These are phyloP conservation scores for Eragrostis curvula DNA, from an alignment of 176 grass and related monocot species.

Conservation along the genomic window DNA sequence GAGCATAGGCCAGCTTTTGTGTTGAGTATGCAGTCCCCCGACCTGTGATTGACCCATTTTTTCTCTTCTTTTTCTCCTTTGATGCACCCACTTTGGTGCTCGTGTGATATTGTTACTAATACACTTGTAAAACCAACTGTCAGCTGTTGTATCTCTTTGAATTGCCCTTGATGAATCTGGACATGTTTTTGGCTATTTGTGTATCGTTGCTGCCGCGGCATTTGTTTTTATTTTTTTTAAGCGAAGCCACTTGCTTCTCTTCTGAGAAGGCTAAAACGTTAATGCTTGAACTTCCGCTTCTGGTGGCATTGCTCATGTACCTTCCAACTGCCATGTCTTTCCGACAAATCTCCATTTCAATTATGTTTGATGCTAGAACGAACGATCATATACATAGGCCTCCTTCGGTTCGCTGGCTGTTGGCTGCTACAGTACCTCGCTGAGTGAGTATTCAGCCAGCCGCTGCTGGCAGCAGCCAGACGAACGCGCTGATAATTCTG, in stretches of 20 bases:
- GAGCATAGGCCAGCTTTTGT: conserved; percentile 35
- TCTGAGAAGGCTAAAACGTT: too few relatives aligned
- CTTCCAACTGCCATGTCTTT: background rate
- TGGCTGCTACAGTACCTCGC: too few relatives aligned
- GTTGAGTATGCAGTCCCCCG: conserved; percentile 30
- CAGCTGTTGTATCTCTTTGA: background rate
- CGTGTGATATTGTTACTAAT: conserved; percentile 21
- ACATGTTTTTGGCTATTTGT: background rate
- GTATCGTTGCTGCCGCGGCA: background rate
- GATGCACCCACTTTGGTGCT: conserved; percentile 18
- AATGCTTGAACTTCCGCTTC: background rate
- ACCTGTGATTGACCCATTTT: conserved; percentile 31
- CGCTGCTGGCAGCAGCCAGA: too few relatives aligned
- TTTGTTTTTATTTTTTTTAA: background rate
- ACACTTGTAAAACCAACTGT: conserved; percentile 16
- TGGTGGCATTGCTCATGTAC: background rate
- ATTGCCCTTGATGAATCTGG: conserved; percentile 20
- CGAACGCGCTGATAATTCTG: too few relatives aligned
- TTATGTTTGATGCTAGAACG: conserved; percentile 15
- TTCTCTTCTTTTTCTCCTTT: background rate
- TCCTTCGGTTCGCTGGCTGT: too few relatives aligned
- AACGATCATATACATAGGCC: background rate
- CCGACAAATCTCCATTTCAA: background rate
- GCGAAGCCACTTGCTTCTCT: background rate
- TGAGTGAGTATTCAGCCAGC: too few relatives aligned